Base-by-base conservation (phyloP, 2,329 filamentous ascomycete genomes). In the Cordyceps sp. region DNA sequence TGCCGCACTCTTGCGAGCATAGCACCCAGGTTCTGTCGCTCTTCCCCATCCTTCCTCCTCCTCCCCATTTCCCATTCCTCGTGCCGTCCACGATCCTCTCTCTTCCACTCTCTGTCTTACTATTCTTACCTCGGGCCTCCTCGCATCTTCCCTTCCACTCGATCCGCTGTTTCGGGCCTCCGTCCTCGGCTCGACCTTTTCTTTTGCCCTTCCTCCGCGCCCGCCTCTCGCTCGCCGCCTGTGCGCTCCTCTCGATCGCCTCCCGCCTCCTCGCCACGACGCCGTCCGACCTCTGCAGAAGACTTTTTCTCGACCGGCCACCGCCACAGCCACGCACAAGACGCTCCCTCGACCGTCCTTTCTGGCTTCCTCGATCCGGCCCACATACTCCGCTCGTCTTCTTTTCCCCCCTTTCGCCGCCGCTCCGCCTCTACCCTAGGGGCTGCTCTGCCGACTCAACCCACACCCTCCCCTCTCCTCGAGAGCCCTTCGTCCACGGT, bases 31-130 rank as follows among this genome's bases (percentile, higher is more conserved):
- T 36, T 37, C 47, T 46, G 48, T 54, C 50, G 50, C 50, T 52
- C 51, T 45, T 55, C 49, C 50, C 49, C 46, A 44, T 51, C 45
- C 38, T 41, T 37, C 35, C 42, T 52, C 48, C 45, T 45, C 46
- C 45, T 45, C 48, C 45, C 50, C 44, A 48, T 46, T 40, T 37
- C 39, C 42, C 47, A 44, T 45, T 50, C 46, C 44, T 47, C 46
- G 44, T 45, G 40, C 46, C 41, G 39, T 48, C 47, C 46, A 49
- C 46, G 47, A 54, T 49, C 44, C 41, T 40, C 36, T 41, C 37
- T 39, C 39, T 43, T 39, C 31, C 32, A 31, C 31, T 24, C 26
- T 36, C 34, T 36, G 24, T 36, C 34, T 32, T 27, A 30, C 37
- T 42, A 37, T 41, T 40, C 39, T 37, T 30, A 24, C 31, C n/a